Conservation (phyloP, 176 grass and related monocot species). For the Bonia amplexicaulis region DNA sequence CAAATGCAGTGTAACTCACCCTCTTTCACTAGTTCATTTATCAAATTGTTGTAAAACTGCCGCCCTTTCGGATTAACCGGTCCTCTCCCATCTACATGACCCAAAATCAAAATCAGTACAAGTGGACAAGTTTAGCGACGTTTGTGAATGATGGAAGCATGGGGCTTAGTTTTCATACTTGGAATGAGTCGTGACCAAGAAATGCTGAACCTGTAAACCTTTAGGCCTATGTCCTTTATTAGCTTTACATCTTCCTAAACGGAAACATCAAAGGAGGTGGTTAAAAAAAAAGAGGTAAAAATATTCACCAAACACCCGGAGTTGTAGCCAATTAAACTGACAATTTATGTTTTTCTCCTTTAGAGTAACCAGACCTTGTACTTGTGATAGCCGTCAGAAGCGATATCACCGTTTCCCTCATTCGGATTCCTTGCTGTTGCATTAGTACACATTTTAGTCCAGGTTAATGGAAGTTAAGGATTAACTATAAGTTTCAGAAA, state of each 20-base stretch:
- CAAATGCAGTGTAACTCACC: not conserved
- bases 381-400: conserved; percentile 53
- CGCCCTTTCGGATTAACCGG: conserved; percentile 57
- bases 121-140: not conserved
- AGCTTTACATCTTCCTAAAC: conserved; percentile 62
- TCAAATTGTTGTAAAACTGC: conserved; percentile 55
- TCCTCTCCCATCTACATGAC: conserved; percentile 44
- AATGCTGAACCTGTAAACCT: conserved; percentile 57
- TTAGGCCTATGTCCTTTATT: conserved; percentile 40
- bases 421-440: conserved; percentile 37
- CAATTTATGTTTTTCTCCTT: not conserved
- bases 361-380: conserved; percentile 30
- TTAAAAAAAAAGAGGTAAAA: not conserved
- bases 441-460: not conserved
- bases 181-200: conserved; percentile 65
- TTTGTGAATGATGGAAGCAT: not conserved
- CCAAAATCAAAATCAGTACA: not conserved
- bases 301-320: not conserved
- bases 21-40: conserved; percentile 47
- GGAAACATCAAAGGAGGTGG: not conserved
- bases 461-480: too few relatives aligned
- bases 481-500: too few relatives aligned
- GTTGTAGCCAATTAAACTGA: not conserved
- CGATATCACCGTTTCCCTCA: conserved; percentile 27
- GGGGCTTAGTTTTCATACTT: conserved; percentile 16